phyloP scores from a whole-genome alignment of 768 basidiomycete genomes.

The Rhizopogon vinicolor region DNA sequence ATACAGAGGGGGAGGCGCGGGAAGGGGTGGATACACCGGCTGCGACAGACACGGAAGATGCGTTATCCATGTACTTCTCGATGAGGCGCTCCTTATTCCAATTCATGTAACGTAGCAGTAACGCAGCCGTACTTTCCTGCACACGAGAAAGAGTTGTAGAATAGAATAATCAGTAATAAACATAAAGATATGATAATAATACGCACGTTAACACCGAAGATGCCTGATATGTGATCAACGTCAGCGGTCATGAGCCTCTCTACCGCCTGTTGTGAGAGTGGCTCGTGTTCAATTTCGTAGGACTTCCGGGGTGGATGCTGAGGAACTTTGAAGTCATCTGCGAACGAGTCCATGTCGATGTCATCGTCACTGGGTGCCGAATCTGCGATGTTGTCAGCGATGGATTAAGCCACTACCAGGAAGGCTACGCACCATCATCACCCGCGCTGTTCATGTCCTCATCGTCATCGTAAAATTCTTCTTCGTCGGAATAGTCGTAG shows the following conservation, averaged over 20 bases:
- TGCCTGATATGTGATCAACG: conserved; percentile 80
- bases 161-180: conserved; percentile 2
- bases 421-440: conserved; percentile 43
- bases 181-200: not conserved
- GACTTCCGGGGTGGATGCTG: conserved; percentile 56
- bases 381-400: conserved; percentile 19
- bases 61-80: conserved; percentile 96
- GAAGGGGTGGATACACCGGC: conserved; percentile 61
- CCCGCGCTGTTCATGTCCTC: conserved; percentile 61
- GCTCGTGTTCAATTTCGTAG: conserved; percentile 85
- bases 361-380: conserved; percentile 52
- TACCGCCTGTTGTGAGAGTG: conserved; percentile 67
- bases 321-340: conserved; percentile 58
- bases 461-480: conserved; percentile 64
- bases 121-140: conserved; percentile 64
- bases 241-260: conserved; percentile 75
- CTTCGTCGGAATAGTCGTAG: conserved; percentile 68
- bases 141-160: conserved; percentile 1
- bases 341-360: conserved; percentile 60
- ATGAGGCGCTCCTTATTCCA: conserved; percentile 98
- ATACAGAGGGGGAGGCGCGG: conserved; percentile 15
- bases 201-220: conserved; percentile 88
- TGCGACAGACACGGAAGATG: conserved; percentile 59
- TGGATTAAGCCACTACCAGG: conserved; percentile 15
- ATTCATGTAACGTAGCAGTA: conserved; percentile 75